phyloP scores from a whole-genome alignment of 768 basidiomycete species.

The Boletus edulis region DNA sequence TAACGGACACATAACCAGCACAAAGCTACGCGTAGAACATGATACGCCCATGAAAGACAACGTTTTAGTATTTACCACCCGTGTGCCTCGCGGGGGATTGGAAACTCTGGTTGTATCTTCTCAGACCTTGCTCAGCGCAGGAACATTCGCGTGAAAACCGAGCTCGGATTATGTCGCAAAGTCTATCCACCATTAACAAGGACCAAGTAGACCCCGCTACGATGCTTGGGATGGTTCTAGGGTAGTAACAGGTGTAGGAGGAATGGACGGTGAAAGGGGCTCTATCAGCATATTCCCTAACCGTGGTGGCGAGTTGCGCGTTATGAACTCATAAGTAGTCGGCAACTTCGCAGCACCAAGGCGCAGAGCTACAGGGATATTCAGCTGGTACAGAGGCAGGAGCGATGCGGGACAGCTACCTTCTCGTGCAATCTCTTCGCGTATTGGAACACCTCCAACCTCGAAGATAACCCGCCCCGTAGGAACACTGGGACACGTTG shows the following conservation, averaged over 20 bases:
- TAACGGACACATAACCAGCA: too few relatives aligned
- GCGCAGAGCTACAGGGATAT: constrained; percentile 60
- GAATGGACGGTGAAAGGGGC: constrained; percentile 23
- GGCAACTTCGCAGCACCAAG: constrained; percentile 89
- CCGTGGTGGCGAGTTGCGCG: constrained; percentile 62
- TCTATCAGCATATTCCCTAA: constrained; percentile 64
- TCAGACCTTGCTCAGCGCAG: not conserved
- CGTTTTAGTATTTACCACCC: too few relatives aligned
- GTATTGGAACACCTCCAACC: constrained; percentile 85
- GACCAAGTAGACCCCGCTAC: constrained; percentile 1
- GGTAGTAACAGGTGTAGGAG: constrained; percentile 12
- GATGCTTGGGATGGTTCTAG: constrained; percentile 8
- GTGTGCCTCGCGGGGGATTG: too few relatives aligned
- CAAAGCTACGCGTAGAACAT: too few relatives aligned
- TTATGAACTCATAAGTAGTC: constrained; percentile 84
- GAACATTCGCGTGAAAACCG: not conserved
- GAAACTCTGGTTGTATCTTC: not conserved
- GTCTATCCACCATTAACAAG: constrained; percentile 5
- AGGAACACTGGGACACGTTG: constrained; percentile 57
- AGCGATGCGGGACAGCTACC: constrained; percentile 42
- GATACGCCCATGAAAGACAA: too few relatives aligned
- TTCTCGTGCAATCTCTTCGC: constrained; percentile 90
- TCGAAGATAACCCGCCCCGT: constrained; percentile 92
- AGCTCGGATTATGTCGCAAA: not conserved
- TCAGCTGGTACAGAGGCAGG: constrained; percentile 1